A percentile compares a stretch with the other conserved stretches of the same genome.
Evolutionary conservation across 371 early-diverging fungal genomes (phyloP).

Genomic region (Vittaforma corneae): DNA sequence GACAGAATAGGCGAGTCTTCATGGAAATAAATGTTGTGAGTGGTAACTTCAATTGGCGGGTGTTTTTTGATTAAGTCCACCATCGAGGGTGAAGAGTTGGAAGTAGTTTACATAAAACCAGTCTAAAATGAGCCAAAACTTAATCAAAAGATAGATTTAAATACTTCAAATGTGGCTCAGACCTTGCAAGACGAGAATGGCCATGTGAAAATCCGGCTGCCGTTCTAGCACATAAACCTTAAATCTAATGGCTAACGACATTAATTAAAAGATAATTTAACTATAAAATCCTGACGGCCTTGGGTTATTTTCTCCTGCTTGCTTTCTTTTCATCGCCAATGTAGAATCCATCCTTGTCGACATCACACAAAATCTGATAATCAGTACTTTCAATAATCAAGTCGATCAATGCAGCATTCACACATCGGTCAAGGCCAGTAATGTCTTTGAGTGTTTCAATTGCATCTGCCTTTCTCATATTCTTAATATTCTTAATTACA

Average conservation of each 20-base stretch:
- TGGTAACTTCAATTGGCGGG: conserved; percentile 45
- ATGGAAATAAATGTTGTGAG: conserved; percentile 57
- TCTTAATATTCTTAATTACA: conserved; percentile 33
- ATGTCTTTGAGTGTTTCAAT: conserved; percentile 18
- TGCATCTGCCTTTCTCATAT: conserved; percentile 20
- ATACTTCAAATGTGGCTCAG: neutral
- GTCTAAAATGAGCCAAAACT: too few relatives aligned
- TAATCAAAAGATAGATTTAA: neutral
- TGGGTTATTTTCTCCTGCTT: neutral
- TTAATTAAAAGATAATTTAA: too few relatives aligned
- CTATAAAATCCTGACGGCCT: too few relatives aligned
- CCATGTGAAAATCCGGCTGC: neutral
- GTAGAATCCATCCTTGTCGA: conserved; percentile 51
- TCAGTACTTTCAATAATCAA: conserved; percentile 42
- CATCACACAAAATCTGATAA: conserved; percentile 33
- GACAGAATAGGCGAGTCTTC: conserved; percentile 54
- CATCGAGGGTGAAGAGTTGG: too few relatives aligned
- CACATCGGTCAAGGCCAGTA: conserved; percentile 13
- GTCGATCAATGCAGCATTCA: conserved; percentile 34
- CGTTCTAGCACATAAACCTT: too few relatives aligned
- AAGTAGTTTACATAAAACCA: too few relatives aligned
- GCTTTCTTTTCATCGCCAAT: conserved; percentile 9
- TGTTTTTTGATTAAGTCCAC: neutral
- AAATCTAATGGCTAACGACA: too few relatives aligned
- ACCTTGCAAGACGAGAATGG: neutral